phyloP scores from a whole-genome alignment of 2,329 filamentous ascomycete genomes.

The Colletotrichum tropicale region DNA sequence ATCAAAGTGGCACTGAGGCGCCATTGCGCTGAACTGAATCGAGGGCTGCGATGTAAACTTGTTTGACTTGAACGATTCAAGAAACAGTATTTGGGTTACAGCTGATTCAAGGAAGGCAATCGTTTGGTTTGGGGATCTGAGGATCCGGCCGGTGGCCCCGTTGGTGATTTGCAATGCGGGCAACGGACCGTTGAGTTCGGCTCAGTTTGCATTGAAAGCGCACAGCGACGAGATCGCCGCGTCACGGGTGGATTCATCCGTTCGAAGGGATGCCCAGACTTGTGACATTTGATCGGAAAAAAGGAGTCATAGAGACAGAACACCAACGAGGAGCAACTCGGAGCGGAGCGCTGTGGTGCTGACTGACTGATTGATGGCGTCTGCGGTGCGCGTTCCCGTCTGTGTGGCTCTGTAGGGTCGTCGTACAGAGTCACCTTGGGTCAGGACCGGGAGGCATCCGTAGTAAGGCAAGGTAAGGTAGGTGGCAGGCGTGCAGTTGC shows the following conservation, averaged over 20 bases:
- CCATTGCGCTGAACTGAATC: background rate
- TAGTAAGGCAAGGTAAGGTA: background rate
- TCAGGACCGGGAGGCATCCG: background rate
- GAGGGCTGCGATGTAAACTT: background rate
- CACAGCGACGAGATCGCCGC: background rate
- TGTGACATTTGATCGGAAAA: constrained; percentile 1
- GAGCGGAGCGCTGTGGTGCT: background rate
- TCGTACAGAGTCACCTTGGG: background rate
- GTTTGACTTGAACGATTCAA: background rate
- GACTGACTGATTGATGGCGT: background rate
- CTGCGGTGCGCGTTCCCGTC: background rate
- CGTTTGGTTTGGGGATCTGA: background rate
- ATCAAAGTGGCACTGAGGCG: background rate
- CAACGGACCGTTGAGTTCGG: background rate
- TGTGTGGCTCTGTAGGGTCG: background rate
- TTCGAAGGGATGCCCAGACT: constrained; percentile 17
- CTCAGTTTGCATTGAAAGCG: background rate
- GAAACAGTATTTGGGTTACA: background rate
- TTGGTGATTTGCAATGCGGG: background rate
- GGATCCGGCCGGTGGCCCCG: background rate
- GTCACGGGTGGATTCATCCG: constrained; percentile 11
- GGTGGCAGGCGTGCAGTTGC: background rate
- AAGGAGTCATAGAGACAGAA: background rate
- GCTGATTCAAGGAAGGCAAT: background rate
- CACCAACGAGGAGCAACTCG: background rate